Evolutionary conservation across 2,329 filamentous ascomycete species (phyloP).

Genomic region (Talaromyces sp.): DNA sequence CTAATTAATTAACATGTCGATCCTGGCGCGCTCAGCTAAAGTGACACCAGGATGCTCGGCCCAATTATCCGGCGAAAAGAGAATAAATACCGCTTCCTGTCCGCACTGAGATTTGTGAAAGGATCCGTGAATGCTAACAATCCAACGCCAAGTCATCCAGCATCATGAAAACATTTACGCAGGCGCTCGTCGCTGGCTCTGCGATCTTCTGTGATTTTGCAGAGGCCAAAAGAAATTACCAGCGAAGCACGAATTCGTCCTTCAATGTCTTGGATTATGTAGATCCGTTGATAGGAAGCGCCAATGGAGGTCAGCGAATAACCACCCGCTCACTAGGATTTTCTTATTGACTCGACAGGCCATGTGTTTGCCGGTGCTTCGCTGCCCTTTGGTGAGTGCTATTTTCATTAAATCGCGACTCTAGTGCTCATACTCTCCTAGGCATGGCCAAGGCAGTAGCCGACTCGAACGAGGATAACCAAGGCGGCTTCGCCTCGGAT

Average conservation of each 20-base stretch:
- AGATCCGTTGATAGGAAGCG: slow-evolving; percentile 53
- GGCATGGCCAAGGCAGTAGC: slow-evolving; percentile 54
- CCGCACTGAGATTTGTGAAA: neutral
- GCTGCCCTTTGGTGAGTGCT: slow-evolving; percentile 44
- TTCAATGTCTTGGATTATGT: slow-evolving; percentile 38
- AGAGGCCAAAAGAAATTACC: slow-evolving; percentile 1
- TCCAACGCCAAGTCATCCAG: neutral
- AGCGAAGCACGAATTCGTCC: neutral
- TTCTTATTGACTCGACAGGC: slow-evolving; percentile 25
- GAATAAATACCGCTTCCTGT: neutral
- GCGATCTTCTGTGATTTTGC: neutral
- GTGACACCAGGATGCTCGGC: neutral
- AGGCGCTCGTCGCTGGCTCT: neutral
- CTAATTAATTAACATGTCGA: neutral
- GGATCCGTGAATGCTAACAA: neutral
- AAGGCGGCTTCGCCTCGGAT: slow-evolving; percentile 54
- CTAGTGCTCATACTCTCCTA: slow-evolving; percentile 5
- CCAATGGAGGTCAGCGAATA: slow-evolving; percentile 38
- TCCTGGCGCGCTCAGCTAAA: neutral
- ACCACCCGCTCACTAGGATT: neutral
- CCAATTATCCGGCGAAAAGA: neutral
- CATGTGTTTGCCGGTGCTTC: slow-evolving; percentile 56
- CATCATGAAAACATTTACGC: slow-evolving; percentile 4
- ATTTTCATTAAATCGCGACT: neutral
- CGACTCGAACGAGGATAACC: slow-evolving; percentile 50